Conservation (phyloP, 2,329 filamentous ascomycete species). For the Venturia asperata region DNA sequence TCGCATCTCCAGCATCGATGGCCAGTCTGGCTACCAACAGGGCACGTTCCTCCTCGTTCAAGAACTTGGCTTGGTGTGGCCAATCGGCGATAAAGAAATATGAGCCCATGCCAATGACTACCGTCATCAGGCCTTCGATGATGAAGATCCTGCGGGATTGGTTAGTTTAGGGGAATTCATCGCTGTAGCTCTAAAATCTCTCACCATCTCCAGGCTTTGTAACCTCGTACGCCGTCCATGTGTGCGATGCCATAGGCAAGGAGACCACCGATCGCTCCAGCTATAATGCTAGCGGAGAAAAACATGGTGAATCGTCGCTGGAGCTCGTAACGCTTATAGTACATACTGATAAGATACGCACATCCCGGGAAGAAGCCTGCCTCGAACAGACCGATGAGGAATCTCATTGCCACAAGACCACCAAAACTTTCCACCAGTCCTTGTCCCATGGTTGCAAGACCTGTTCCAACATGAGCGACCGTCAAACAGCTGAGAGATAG, state of each 20-base stretch:
- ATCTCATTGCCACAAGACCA: slow-evolving; percentile 30
- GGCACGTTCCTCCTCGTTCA: slow-evolving; percentile 40
- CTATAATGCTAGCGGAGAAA: slow-evolving; percentile 36
- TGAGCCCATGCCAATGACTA: slow-evolving; percentile 23
- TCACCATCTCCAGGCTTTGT: slow-evolving; percentile 30
- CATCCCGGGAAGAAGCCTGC: slow-evolving; percentile 35
- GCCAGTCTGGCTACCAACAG: slow-evolving; percentile 38
- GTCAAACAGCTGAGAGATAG: background rate
- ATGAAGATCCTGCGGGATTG: slow-evolving; percentile 26
- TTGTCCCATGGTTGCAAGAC: slow-evolving; percentile 33
- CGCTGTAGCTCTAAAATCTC: background rate
- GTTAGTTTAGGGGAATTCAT: slow-evolving; percentile 8
- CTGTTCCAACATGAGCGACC: background rate
- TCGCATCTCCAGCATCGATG: slow-evolving; percentile 38
- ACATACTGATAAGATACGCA: slow-evolving; percentile 34
- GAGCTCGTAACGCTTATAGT: slow-evolving; percentile 39
- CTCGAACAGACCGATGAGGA: slow-evolving; percentile 35
- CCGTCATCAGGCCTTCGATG: slow-evolving; percentile 28
- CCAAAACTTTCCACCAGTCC: slow-evolving; percentile 31
- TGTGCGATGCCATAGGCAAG: slow-evolving; percentile 34
- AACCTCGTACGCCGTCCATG: slow-evolving; percentile 28
- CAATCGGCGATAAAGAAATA: slow-evolving; percentile 36
- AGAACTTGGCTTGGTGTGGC: slow-evolving; percentile 40
- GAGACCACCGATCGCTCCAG: slow-evolving; percentile 37
- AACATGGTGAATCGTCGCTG: slow-evolving; percentile 37